Evolutionary conservation across 2,329 filamentous ascomycete genomes (phyloP), one percentile per base, ranked within the genome.

Genomic region (Fusarium siculi): DNA sequence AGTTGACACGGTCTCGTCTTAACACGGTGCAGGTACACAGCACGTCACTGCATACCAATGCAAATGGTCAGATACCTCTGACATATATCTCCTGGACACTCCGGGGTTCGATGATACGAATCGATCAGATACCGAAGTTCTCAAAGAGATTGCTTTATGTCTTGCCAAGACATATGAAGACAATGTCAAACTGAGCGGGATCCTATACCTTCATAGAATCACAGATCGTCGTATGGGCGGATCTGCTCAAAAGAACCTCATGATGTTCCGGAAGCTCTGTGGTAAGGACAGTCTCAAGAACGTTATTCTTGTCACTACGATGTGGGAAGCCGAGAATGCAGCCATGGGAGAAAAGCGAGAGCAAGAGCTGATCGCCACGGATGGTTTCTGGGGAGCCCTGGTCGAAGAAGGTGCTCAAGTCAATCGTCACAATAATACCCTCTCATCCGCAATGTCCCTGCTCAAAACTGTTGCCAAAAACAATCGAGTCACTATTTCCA

Each of bases 61-160:
- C 32, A 39, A 53, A 28, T 53, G 23, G 50, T 39, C 34, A 39
- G 34, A 53, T 28, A 53, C 23, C 19, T 53, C 14, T 16, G 50
- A 53, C 15, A 21, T 69, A 18, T 62, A 69, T 19, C 63, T 66
- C 9, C 52, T 69, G 15, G 66, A 69, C 23, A 69, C 66, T 1
- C 63, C 66, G 0, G 66, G 66, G 2, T 69, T 69, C 36, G 66
- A 69, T n/a, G 66, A 69, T n/a, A 66, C 57, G 3, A 62, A 43
- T 15, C 56, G 66, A n/a, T 44, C 39, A 16, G 66, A 69, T 7
- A 58, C 46, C 3, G 66, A 63, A 6, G 44, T 69, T 23, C 46
- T 69, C 11, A 62, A 58, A 28, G 56, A 58, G 9, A 63, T 62
- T 7, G 57, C 57, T 4, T 14, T 19, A 16, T 66, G 44, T 18